A percentile compares a stretch with the other conserved stretches of the same genome.
Evolutionary conservation across 805 yeast species (phyloP).

Genomic region (Diddensiella caesifluorescens): DNA sequence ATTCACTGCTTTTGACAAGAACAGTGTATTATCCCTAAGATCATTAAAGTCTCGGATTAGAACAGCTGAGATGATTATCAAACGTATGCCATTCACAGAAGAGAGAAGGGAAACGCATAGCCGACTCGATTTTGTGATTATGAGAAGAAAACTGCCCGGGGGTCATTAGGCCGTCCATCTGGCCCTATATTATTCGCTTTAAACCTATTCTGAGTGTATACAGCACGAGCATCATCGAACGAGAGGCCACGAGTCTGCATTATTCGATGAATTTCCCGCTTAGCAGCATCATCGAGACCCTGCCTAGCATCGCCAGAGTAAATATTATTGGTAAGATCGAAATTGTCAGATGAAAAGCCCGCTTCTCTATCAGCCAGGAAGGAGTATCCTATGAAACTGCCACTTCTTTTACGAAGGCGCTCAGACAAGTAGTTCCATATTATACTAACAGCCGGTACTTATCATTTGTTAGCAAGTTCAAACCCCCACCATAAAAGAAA

Average conservation of each 20-base stretch:
- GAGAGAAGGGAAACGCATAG: no score
- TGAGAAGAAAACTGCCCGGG: conserved; percentile 45
- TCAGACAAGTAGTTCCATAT: background rate
- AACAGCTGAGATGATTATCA: no score
- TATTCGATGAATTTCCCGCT: conserved; percentile 43
- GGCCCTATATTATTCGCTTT: conserved; percentile 50
- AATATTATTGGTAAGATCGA: conserved; percentile 48
- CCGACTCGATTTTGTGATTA: conserved; percentile 10
- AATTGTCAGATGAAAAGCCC: conserved; percentile 56
- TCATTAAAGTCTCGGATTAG: no score
- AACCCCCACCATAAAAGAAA: background rate
- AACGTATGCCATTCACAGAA: no score
- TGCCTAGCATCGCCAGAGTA: conserved; percentile 47
- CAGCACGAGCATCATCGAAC: conserved; percentile 66
- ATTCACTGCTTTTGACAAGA: no score
- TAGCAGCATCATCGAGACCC: conserved; percentile 58
- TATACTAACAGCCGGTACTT: background rate
- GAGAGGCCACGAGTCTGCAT: conserved; percentile 47
- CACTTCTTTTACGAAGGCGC: background rate
- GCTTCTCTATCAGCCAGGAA: conserved; percentile 47
- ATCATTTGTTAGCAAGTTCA: background rate
- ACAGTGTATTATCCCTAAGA: no score
- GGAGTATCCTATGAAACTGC: conserved; percentile 17
- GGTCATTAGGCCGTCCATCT: conserved; percentile 65
- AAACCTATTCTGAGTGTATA: conserved; percentile 44